Percentiles rank a stretch among this genome's conserved stretches.
phyloP scores from a whole-genome alignment of 2,329 filamentous ascomycete species.

The Talaromyces rugulosus region DNA sequence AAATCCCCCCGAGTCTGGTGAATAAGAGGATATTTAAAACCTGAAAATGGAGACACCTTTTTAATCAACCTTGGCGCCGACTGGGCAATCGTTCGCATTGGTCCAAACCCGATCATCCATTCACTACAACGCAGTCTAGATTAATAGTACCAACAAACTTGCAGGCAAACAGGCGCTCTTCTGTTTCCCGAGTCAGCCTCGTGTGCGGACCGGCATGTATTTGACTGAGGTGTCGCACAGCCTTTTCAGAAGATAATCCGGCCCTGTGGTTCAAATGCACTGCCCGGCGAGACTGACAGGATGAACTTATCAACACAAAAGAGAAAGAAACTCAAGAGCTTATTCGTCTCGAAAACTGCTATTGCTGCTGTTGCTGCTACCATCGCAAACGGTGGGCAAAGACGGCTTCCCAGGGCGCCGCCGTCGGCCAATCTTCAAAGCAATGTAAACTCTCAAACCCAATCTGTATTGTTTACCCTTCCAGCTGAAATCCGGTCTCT shows the following conservation, averaged over 20 bases:
- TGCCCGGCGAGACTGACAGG: neutral
- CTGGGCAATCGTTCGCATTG: too few relatives aligned
- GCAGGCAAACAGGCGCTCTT: neutral
- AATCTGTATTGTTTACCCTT: conserved; percentile 34
- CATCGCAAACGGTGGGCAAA: neutral
- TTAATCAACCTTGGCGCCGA: too few relatives aligned
- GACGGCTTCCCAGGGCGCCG: conserved; percentile 1
- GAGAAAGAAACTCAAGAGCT: neutral
- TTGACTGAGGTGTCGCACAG: neutral
- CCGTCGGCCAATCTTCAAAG: conserved; percentile 4
- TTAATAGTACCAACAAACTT: neutral
- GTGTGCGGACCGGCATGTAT: neutral
- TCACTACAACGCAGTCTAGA: too few relatives aligned
- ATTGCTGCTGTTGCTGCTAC: neutral
- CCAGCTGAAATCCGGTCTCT: conserved; percentile 48
- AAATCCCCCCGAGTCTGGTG: neutral
- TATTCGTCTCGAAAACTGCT: neutral
- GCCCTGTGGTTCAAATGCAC: neutral
- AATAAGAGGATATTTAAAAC: neutral
- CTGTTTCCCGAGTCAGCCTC: neutral
- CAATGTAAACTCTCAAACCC: conserved; percentile 13
- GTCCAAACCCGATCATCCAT: too few relatives aligned
- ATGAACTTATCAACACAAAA: neutral
- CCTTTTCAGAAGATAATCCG: neutral
- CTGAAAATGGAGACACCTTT: too few relatives aligned